Evolutionary conservation across 1,284 basidiomycete genomes (phyloP).

Genomic region (Naganishia sp.): DNA sequence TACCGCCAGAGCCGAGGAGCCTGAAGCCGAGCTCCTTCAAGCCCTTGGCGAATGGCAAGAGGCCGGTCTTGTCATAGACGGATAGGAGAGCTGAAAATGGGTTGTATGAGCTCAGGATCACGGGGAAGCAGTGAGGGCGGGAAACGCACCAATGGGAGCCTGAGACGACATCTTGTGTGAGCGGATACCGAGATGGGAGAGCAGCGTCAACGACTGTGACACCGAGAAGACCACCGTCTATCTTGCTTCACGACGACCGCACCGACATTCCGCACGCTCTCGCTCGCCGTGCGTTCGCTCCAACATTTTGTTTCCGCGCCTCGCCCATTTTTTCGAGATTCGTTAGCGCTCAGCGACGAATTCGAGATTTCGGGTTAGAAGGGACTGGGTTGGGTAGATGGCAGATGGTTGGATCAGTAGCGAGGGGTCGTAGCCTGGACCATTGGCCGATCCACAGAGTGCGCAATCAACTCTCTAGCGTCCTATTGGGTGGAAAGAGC

Average conservation of each 20-base stretch:
- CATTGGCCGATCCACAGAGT: too few species aligned
- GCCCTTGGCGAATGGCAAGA: conserved; percentile 84
- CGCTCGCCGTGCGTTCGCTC: neutral
- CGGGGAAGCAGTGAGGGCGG: neutral
- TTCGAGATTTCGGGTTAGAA: conserved; percentile 9
- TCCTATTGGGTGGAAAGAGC: too few species aligned
- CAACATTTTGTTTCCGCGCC: conserved; percentile 8
- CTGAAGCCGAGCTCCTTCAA: conserved; percentile 79
- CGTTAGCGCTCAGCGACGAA: conserved; percentile 4
- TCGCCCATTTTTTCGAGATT: conserved; percentile 5
- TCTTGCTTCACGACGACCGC: neutral
- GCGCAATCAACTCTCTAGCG: too few species aligned
- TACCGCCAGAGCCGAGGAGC: conserved; percentile 92
- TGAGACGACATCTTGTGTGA: conserved; percentile 33
- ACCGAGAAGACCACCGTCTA: neutral
- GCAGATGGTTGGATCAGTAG: neutral
- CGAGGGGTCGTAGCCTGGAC: neutral
- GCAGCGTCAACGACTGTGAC: neutral
- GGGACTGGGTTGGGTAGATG: neutral
- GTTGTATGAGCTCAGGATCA: neutral
- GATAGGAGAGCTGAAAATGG: conserved; percentile 75
- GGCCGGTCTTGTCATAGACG: conserved; percentile 93
- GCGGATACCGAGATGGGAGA: neutral
- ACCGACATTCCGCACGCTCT: too few species aligned
- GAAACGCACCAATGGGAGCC: conserved; percentile 43